Percentiles rank a stretch among this genome's conserved stretches.
These are phyloP conservation scores for Acephala macrosclerotiorum DNA, from an alignment of 2,329 filamentous ascomycete species.

Conservation along the genomic window DNA sequence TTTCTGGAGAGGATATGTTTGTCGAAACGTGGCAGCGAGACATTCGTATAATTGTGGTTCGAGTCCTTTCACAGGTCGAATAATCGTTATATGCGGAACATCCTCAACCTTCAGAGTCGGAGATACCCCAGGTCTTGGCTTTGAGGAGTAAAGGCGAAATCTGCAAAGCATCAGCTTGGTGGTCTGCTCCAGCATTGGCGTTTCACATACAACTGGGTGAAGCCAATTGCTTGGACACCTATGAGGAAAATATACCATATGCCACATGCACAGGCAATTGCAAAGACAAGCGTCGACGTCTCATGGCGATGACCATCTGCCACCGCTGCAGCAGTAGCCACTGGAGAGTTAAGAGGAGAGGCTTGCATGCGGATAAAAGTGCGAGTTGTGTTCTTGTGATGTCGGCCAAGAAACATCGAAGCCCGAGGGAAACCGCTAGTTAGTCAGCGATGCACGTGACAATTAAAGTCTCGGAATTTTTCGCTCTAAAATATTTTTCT, in stretches of 20 bases:
- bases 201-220: conserved; percentile 58
- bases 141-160: conserved; percentile 60
- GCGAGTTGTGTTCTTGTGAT: not conserved
- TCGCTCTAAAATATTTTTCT: conserved; percentile 8
- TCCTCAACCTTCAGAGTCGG: conserved; percentile 57
- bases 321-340: not conserved
- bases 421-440: not conserved
- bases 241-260: conserved; percentile 61
- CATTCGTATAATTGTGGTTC: conserved; percentile 93
- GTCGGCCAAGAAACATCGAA: not conserved
- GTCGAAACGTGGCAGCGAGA: conserved; percentile 83
- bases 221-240: conserved; percentile 62
- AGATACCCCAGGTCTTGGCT: conserved; percentile 58
- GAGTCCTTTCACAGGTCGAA: conserved; percentile 91
- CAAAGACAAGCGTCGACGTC: conserved; percentile 34
- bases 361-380: not conserved
- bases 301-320: conserved; percentile 24
- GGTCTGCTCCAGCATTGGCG: not conserved
- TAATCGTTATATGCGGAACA: conserved; percentile 85
- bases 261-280: conserved; percentile 55
- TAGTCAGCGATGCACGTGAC: not conserved
- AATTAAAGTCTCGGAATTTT: not conserved
- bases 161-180: conserved; percentile 45
- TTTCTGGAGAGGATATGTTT: conserved; percentile 79
- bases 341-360: not conserved